Evolutionary conservation across 495 filamentous ascomycete species (phyloP).

Genomic region (Penicillium maclennaniae): DNA sequence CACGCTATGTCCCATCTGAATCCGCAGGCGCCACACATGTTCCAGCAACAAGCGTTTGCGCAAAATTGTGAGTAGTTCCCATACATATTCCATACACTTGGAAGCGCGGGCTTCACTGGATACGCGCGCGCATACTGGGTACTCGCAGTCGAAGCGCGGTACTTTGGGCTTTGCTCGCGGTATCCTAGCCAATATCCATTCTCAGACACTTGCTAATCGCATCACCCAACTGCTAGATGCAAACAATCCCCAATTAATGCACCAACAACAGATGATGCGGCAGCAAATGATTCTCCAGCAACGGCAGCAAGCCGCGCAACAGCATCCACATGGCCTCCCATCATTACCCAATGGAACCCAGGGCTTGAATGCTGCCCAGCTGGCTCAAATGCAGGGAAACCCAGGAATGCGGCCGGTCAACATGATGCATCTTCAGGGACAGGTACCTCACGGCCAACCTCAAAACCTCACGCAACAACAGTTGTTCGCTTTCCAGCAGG

Average conservation of each 20-base stretch:
- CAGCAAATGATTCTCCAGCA: constrained; percentile 36
- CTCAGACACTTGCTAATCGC: constrained; percentile 13
- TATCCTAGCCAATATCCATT: not conserved
- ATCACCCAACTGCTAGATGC: constrained; percentile 31
- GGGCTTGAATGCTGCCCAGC: constrained; percentile 51
- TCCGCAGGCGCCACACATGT: constrained; percentile 62
- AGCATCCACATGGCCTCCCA: constrained; percentile 51
- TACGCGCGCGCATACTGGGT: not conserved
- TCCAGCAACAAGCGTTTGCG: constrained; percentile 53
- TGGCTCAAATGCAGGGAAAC: constrained; percentile 52
- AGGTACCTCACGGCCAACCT: constrained; percentile 51
- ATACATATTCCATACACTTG: not conserved
- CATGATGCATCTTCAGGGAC: constrained; percentile 45
- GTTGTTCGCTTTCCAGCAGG: constrained; percentile 28
- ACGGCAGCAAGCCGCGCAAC: constrained; percentile 40
- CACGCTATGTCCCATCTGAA: constrained; percentile 79
- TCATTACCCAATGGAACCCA: constrained; percentile 59
- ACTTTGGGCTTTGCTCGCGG: constrained; percentile 3
- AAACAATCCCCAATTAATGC: constrained; percentile 51
- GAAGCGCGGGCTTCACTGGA: not conserved
- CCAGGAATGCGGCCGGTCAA: constrained; percentile 44
- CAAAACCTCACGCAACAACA: constrained; percentile 48
- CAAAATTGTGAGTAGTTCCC: constrained; percentile 37
- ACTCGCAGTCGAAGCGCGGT: not conserved
- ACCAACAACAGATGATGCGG: constrained; percentile 40